Percentiles rank a stretch among this genome's conserved stretches.
These are phyloP conservation scores for Candida dajiaensis DNA, from an alignment of 805 yeast species.

Conservation along the genomic window DNA sequence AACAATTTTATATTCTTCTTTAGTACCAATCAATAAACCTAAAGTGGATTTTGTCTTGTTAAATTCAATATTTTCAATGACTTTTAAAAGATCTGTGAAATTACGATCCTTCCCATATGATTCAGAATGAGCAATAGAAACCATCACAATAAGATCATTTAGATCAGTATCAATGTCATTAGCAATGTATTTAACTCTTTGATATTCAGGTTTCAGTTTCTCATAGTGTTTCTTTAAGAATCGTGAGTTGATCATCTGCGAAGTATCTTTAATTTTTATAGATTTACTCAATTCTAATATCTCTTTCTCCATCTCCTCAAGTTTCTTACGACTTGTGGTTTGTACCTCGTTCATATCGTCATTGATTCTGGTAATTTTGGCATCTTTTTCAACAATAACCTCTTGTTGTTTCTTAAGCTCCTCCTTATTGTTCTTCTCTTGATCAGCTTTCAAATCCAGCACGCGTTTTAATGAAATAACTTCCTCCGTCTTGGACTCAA, in stretches of 20 bases:
- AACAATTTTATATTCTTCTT: slow-evolving; percentile 4
- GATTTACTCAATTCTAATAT: neutral
- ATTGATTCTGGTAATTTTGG: neutral
- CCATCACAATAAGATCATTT: slow-evolving; percentile 10
- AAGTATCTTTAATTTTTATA: neutral
- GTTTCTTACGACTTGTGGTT: neutral
- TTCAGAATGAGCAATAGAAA: slow-evolving; percentile 22
- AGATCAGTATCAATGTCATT: neutral
- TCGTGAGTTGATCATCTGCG: neutral
- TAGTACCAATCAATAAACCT: slow-evolving; percentile 13
- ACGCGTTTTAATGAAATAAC: neutral
- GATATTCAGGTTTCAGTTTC: slow-evolving; percentile 4
- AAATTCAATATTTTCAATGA: slow-evolving; percentile 25
- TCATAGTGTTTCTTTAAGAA: neutral
- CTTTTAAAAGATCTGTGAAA: slow-evolving; percentile 29
- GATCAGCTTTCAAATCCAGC: neutral
- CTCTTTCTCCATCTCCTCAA: neutral
- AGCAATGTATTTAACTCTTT: slow-evolving; percentile 1
- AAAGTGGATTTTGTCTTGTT: slow-evolving; percentile 18
- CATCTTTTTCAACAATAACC: neutral
- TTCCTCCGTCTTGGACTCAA: neutral
- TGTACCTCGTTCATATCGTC: neutral
- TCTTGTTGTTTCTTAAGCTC: neutral
- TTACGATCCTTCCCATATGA: slow-evolving; percentile 33
- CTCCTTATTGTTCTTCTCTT: neutral